These are phyloP conservation scores for Exophiala xenobiotica DNA, from an alignment of 2,329 filamentous ascomycete genomes.

Conservation along the genomic window DNA sequence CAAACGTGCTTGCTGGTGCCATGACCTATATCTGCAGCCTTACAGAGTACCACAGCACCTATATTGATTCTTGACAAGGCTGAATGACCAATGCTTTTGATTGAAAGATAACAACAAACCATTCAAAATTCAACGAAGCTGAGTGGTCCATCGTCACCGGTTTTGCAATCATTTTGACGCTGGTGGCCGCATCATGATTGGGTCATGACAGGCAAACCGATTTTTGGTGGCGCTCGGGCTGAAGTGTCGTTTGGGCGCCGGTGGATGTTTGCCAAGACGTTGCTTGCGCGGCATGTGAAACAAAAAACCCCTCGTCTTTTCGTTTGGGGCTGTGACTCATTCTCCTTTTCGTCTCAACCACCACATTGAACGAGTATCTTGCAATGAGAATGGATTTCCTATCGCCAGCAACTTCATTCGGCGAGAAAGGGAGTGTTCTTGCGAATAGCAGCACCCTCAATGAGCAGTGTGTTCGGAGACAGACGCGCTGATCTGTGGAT, in stretches of 20 bases:
- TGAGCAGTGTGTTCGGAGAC: not conserved
- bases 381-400: not conserved
- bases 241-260: not conserved
- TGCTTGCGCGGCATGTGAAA: slow-evolving; percentile 20
- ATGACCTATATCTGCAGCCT: no score
- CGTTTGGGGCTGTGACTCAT: slow-evolving; percentile 10
- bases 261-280: slow-evolving; percentile 8
- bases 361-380: no score
- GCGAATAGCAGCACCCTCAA: not conserved
- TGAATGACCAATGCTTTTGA: not conserved
- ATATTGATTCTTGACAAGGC: no score
- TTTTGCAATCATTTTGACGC: slow-evolving; percentile 8
- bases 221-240: slow-evolving; percentile 3
- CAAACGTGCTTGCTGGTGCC: no score
- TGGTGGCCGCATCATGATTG: slow-evolving; percentile 15
- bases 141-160: slow-evolving; percentile 14
- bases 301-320: slow-evolving; percentile 1
- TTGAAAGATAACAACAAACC: not conserved
- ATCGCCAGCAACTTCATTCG: not conserved
- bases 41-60: no score
- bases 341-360: slow-evolving; percentile 10
- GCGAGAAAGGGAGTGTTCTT: no score
- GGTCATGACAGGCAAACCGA: not conserved
- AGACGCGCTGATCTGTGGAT: not conserved
- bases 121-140: not conserved